Conservation (phyloP, 768 basidiomycete genomes). For the Cubamyces sp. region DNA sequence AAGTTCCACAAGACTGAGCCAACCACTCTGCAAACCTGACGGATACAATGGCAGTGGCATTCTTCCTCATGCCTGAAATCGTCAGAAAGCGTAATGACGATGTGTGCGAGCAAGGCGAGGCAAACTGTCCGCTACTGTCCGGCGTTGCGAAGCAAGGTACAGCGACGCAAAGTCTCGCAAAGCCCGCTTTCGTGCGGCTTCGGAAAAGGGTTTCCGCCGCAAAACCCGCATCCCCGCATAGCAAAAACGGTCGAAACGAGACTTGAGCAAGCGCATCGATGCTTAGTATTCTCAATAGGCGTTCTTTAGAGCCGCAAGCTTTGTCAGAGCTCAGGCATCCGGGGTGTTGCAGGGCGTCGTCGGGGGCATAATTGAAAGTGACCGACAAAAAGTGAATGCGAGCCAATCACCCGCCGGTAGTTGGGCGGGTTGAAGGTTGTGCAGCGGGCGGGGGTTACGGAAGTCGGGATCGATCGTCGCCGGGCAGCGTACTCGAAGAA, state of each 20-base stretch:
- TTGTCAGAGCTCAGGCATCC: neutral
- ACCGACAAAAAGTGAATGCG: neutral
- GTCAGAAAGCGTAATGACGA: no score
- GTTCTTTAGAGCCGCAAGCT: neutral
- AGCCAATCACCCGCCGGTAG: conserved; percentile 4
- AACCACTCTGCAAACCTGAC: no score
- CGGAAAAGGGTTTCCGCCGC: neutral
- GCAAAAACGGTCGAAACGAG: neutral
- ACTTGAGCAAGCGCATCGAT: neutral
- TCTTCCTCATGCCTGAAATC: no score
- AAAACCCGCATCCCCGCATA: neutral
- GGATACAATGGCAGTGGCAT: no score
- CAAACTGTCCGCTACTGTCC: no score
- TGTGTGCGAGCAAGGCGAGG: no score
- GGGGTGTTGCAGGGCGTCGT: neutral
- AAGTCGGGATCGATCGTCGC: conserved; percentile 1
- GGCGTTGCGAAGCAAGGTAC: no score
- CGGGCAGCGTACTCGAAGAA: neutral
- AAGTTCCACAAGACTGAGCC: no score
- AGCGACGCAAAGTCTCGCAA: neutral
- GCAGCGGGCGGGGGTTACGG: neutral
- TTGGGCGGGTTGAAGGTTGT: neutral
- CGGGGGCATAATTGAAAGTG: neutral
- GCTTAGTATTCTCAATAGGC: neutral
- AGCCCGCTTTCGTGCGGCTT: neutral